A percentile compares a stretch with the other conserved stretches of the same genome.
These are phyloP conservation scores for Penicillium corylophilum DNA, from an alignment of 2,329 filamentous ascomycete genomes.

Conservation along the genomic window DNA sequence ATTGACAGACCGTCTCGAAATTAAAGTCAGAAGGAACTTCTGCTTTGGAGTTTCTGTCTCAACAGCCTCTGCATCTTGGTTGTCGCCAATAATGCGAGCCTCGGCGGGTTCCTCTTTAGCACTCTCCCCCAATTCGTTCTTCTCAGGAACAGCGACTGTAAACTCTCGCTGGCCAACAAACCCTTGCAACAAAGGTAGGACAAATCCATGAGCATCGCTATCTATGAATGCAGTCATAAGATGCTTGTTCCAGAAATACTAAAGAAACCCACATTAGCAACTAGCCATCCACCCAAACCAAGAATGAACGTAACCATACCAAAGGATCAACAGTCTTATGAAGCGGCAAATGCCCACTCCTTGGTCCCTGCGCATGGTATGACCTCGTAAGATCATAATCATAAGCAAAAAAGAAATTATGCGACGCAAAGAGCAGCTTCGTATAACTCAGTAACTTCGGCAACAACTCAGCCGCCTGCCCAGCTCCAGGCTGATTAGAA, in stretches of 20 bases:
- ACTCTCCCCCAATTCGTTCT: constrained; percentile 10
- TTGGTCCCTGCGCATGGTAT: constrained; percentile 42
- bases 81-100: constrained; percentile 46
- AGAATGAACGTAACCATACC: constrained; percentile 35
- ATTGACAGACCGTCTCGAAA: constrained; percentile 85
- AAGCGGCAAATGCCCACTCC: constrained; percentile 58
- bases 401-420: constrained; percentile 93
- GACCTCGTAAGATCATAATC: constrained; percentile 85
- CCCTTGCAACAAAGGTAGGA: constrained; percentile 85
- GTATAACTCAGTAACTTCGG: constrained; percentile 83
- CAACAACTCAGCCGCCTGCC: constrained; percentile 59
- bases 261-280: constrained; percentile 7
- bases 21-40: constrained; percentile 76
- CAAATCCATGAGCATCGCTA: constrained; percentile 67
- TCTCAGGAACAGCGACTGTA: constrained; percentile 56
- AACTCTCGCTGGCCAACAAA: constrained; percentile 89
- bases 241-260: constrained; percentile 89
- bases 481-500: constrained; percentile 16
- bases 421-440: constrained; percentile 78
- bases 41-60: constrained; percentile 32
- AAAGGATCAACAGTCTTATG: constrained; percentile 70
- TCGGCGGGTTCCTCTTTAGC: constrained; percentile 22
- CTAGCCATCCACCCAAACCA: not conserved
- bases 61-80: constrained; percentile 26
- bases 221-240: constrained; percentile 72